Conservation (phyloP, 768 basidiomycete species). For the Floccularia luteovirens region DNA sequence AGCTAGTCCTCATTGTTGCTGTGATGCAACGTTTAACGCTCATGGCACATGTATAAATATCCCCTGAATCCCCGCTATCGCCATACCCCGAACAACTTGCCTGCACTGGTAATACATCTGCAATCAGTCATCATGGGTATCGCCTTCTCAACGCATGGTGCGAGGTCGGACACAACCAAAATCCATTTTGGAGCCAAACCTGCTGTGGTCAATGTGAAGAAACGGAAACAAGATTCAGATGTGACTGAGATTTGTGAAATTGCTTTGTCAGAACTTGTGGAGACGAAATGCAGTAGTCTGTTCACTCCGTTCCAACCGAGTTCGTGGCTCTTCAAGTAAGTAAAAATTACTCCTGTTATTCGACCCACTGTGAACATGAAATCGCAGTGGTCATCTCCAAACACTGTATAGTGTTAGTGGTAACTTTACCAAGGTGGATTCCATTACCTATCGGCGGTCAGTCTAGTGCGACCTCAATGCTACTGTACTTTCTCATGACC, state of each 20-base stretch:
- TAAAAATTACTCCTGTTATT: no score
- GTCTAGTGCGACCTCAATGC: neutral
- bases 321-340: constrained; percentile 22
- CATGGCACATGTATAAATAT: no score
- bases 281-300: constrained; percentile 16
- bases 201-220: neutral
- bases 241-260: no score
- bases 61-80: no score
- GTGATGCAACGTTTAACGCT: no score
- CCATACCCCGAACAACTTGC: no score
- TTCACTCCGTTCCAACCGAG: constrained; percentile 15
- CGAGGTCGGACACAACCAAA: neutral
- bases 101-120: no score
- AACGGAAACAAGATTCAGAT: neutral
- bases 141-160: neutral
- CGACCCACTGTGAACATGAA: no score
- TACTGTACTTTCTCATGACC: neutral
- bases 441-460: constrained; percentile 33
- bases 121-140: neutral
- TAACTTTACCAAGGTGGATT: constrained; percentile 34
- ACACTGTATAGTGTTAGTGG: constrained; percentile 33
- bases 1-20: no score
- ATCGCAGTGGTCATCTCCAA: constrained; percentile 39
- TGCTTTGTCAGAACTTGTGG: constrained; percentile 6
- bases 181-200: neutral